Percentiles rank a stretch among this genome's conserved stretches.
Evolutionary conservation across 371 early-diverging fungal species (phyloP).

Genomic region (Mucor saturninus): DNA sequence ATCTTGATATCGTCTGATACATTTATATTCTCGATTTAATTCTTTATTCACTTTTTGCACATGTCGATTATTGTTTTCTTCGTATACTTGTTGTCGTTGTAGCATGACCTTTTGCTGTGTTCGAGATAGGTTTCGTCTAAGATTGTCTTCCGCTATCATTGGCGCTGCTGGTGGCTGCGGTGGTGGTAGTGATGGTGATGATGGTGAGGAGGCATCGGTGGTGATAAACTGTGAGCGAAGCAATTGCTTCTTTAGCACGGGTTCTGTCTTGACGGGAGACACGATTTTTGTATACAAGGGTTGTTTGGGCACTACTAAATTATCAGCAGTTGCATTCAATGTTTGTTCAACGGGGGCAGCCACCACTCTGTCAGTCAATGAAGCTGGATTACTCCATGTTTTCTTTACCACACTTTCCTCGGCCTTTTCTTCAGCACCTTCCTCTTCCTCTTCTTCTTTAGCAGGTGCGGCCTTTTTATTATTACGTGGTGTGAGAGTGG

Average conservation of each 20-base stretch:
- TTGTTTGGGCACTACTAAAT: conserved; percentile 30
- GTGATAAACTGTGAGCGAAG: conserved; percentile 27
- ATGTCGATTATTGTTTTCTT: conserved; percentile 58
- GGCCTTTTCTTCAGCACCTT: not conserved
- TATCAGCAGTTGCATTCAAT: conserved; percentile 45
- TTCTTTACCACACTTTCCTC: not conserved
- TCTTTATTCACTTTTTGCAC: conserved; percentile 56
- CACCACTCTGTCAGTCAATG: conserved; percentile 11
- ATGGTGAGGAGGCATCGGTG: not conserved
- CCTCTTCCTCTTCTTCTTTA: not conserved
- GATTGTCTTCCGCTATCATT: too few relatives aligned
- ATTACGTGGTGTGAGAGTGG: conserved; percentile 7
- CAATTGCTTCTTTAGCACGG: conserved; percentile 9
- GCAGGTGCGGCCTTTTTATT: not conserved
- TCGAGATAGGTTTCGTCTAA: conserved; percentile 31
- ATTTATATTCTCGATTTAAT: conserved; percentile 51
- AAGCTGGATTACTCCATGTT: conserved; percentile 13
- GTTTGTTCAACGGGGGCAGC: conserved; percentile 47
- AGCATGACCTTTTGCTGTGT: conserved; percentile 59
- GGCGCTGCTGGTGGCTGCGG: too few relatives aligned
- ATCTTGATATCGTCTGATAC: conserved; percentile 40
- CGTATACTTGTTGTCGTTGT: conserved; percentile 58
- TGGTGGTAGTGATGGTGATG: not conserved
- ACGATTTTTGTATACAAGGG: not conserved
- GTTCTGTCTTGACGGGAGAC: not conserved